Evolutionary conservation across 148 eudicot genomes (phyloP).

Genomic region (Pouteria glomerata): DNA sequence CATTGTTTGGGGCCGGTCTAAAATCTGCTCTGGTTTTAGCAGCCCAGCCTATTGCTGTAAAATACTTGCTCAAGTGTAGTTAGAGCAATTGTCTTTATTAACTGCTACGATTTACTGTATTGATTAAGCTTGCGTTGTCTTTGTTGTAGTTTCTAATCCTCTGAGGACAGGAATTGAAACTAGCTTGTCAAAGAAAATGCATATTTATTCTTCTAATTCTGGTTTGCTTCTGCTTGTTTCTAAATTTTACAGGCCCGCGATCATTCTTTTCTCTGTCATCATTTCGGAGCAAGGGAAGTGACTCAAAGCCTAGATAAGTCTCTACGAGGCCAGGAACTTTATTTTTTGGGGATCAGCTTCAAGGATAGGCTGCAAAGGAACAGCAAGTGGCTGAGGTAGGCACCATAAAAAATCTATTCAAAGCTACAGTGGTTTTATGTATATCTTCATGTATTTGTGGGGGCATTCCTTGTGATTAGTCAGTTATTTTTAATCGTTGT

Average conservation of each 20-base stretch:
- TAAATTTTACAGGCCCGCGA: constrained; percentile 47
- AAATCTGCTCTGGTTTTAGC: no score
- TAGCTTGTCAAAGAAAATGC: not conserved
- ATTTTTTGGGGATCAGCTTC: not conserved
- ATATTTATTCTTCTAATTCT: not conserved
- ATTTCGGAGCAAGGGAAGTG: constrained; percentile 92
- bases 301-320: constrained; percentile 44
- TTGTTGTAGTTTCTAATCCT: no score
- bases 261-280: constrained; percentile 88
- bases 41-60: no score
- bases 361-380: constrained; percentile 7
- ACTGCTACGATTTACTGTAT: no score
- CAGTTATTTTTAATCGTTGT: constrained; percentile 16
- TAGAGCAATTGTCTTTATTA: no score
- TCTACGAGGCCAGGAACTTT: constrained; percentile 17
- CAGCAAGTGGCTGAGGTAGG: constrained; percentile 17
- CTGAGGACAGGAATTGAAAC: no score
- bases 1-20: not conserved
- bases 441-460: constrained; percentile 21
- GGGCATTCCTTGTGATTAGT: constrained; percentile 12
- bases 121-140: no score
- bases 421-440: constrained; percentile 12
- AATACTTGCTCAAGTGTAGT: no score
- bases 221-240: constrained; percentile 8
- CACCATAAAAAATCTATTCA: no score